phyloP scores from a whole-genome alignment of 495 filamentous ascomycete species.

The Barbatosphaeria neglecta region DNA sequence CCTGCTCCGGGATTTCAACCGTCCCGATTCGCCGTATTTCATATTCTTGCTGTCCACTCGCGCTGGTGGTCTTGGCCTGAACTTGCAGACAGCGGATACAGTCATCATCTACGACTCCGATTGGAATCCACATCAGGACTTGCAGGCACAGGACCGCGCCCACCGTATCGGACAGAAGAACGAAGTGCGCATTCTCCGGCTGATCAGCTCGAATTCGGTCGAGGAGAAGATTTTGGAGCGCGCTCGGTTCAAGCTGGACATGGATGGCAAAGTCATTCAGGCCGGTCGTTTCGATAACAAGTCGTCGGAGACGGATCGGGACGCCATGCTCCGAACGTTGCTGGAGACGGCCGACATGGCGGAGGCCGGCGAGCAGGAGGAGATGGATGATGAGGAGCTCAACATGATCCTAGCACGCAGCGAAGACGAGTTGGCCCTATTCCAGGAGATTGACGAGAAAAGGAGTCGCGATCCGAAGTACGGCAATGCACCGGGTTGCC shows the following conservation, averaged over 20 bases:
- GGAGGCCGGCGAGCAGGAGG: conserved; percentile 66
- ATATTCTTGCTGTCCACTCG: conserved; percentile 98
- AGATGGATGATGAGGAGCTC: conserved; percentile 95
- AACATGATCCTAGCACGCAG: conserved; percentile 77
- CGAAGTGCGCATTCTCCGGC: conserved; percentile 87
- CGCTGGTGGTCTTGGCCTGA: conserved; percentile 93
- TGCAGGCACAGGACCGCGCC: conserved; percentile 97
- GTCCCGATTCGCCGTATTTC: conserved; percentile 80
- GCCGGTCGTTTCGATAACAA: conserved; percentile 99
- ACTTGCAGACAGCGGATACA: conserved; percentile 93
- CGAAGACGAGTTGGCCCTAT: conserved; percentile 56
- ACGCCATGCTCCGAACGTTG: conserved; percentile 84
- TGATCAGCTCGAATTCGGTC: conserved; percentile 93
- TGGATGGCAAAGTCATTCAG: conserved; percentile 99
- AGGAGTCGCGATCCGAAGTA: conserved; percentile 52
- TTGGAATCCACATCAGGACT: conserved; percentile 99
- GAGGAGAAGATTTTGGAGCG: conserved; percentile 98
- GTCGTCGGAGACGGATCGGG: conserved; percentile 94
- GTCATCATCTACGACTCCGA: conserved; percentile 99
- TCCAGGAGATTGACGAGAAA: conserved; percentile 71
- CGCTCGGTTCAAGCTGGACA: conserved; percentile 93
- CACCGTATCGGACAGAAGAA: conserved; percentile 99
- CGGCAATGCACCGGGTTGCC: conserved; percentile 50
- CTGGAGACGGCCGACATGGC: conserved; percentile 88
- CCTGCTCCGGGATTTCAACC: conserved; percentile 79